Evolutionary conservation across 495 filamentous ascomycete species (phyloP), one percentile per base, ranked within the genome.

Genomic region (Penicillium flavigenum): DNA sequence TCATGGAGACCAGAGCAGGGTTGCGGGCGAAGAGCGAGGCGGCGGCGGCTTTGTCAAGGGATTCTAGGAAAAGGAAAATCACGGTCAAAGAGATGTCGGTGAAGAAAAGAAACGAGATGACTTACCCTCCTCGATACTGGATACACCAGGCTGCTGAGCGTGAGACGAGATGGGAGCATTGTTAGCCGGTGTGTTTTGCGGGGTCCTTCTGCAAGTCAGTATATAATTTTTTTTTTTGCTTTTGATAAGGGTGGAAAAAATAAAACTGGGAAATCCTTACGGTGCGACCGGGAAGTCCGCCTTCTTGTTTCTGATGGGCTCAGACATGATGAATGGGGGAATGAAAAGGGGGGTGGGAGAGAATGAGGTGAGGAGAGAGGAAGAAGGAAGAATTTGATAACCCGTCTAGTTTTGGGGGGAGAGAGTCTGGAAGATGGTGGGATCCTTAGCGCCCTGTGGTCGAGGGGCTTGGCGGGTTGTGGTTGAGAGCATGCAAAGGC

Each of bases 161-260:
- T 95, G 93, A 52, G 95, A 98, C 17, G 91, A 95, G 73, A 99
- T 99, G 44, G 95, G 95, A 60, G 95, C 95, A 79, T 91, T 91
- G 71, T 83, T 91, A 39, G 90, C 87, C 61, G 95, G 93, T 19
- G 92, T 96, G 76, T 97, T 96, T 79, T 97, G 93, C 65, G 93
- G 93, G 65, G 93, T 98, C 63, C 89, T 95, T 63, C 53, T 48
- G 62, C 54, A 52, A 47, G 59, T 67, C 50, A 67, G 66, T 60
- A 36, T 54, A 49, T 62, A 59, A 56, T 1, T 8, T 32, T 49
- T 62, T 57, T 63, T 63, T 62, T 47, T 24, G 57, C 47, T 56
- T 52, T 51, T 51, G 61, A 62, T 61, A 62, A 64, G 61, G 56
- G 51, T 34, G 31, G 31, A 43, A 54, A 51, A 48, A 55, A 41